phyloP scores from a whole-genome alignment of 1,139 yeast genomes.

The Scheffersomyces lignicola region DNA sequence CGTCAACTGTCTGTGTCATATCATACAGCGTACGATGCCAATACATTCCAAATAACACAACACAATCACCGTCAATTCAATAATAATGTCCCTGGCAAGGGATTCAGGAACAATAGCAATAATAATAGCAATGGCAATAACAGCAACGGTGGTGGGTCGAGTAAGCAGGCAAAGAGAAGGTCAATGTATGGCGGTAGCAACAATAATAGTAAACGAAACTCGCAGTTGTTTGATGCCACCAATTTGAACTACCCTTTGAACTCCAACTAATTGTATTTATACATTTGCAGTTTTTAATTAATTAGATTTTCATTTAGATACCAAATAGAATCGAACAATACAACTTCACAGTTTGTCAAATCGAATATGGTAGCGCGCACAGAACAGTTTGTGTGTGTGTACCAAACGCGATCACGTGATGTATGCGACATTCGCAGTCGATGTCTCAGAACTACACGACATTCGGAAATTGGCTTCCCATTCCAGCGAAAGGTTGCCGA shows the following conservation, averaged over 20 bases:
- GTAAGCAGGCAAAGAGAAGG: conserved; percentile 12
- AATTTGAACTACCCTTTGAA: conserved; percentile 2
- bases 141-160: conserved; percentile 5
- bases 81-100: no score
- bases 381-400: no score
- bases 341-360: no score
- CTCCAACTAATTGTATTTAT: neutral
- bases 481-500: no score
- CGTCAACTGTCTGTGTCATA: conserved; percentile 5
- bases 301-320: no score
- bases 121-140: conserved; percentile 6
- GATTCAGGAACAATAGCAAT: conserved; percentile 7
- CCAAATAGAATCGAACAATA: no score
- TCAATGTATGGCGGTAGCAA: conserved; percentile 9
- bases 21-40: conserved; percentile 5
- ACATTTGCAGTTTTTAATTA: no score
- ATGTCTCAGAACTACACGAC: no score
- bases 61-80: conserved; percentile 10
- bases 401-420: no score
- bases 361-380: no score
- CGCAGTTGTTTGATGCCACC: conserved; percentile 12
- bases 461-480: no score
- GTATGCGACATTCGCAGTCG: no score
- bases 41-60: conserved; percentile 3
- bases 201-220: conserved; percentile 12